These are phyloP conservation scores for Madurella fahalii DNA, from an alignment of 2,329 filamentous ascomycete species.

Conservation along the genomic window DNA sequence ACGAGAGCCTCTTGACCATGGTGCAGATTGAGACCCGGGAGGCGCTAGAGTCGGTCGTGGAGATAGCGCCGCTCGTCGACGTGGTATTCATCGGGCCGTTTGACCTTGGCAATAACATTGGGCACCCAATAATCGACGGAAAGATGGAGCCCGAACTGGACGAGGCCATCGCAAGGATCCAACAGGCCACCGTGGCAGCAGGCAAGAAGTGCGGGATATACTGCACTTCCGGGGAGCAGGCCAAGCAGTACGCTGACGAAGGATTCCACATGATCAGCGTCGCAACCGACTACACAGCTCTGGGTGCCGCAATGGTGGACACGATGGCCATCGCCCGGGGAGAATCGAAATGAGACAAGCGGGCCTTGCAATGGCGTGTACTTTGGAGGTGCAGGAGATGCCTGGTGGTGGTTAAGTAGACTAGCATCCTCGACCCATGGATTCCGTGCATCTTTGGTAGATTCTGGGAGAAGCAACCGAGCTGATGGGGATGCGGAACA, in stretches of 20 bases:
- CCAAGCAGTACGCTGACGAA: conserved; percentile 49
- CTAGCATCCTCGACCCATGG: not conserved
- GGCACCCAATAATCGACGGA: conserved; percentile 57
- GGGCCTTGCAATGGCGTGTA: conserved; percentile 38
- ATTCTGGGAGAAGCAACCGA: not conserved
- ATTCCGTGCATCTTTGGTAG: not conserved
- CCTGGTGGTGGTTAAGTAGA: not conserved
- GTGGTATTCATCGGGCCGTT: conserved; percentile 64
- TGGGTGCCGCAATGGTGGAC: conserved; percentile 43
- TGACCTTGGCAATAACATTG: conserved; percentile 62
- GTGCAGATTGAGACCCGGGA: conserved; percentile 66
- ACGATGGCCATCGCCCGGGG: conserved; percentile 47
- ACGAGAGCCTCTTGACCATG: conserved; percentile 56
- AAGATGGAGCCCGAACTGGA: conserved; percentile 56
- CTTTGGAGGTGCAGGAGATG: not conserved
- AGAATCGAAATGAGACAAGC: conserved; percentile 33
- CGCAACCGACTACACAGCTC: conserved; percentile 51
- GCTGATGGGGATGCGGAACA: not conserved
- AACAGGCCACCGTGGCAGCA: conserved; percentile 53
- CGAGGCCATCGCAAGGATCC: conserved; percentile 54
- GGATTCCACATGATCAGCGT: conserved; percentile 61
- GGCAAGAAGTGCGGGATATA: conserved; percentile 65
- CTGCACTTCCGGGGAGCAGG: conserved; percentile 53
- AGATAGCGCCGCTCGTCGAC: conserved; percentile 61
- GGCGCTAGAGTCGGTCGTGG: conserved; percentile 56